Base-by-base conservation (phyloP, 2,329 filamentous ascomycete species). In the Gyromitra esculenta region DNA sequence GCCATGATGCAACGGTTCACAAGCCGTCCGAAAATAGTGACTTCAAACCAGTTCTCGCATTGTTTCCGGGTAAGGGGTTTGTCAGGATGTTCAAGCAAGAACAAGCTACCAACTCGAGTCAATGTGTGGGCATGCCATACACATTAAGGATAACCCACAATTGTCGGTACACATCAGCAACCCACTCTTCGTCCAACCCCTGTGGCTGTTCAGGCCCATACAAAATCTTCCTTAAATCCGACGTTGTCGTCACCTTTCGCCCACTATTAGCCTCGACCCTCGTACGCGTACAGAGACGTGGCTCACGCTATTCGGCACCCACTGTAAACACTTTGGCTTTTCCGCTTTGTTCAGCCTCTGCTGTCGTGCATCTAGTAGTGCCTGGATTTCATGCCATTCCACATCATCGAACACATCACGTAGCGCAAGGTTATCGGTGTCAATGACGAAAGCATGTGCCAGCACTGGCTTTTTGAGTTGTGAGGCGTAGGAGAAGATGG, bases 1-100 rank as follows among this genome's bases (percentile, higher is more conserved):
- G 68, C 63, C 57, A 71, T 71, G 48, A 71, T 71, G 13, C 68
- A 71, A 21, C 68, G 68, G 45, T 71, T 71, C 8, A 71, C 45
- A 8, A 71, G 68, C 13, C 68, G 45, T 1, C 68, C 68, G 6
- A 71, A 18, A 4, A 64, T n/a, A 3, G 57, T 71, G 35, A 71
- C 57, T 31, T 71, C 68, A 11, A 71, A 71, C 68, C 37, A 71
- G 48, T 71, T 71, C 21, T 71, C 68, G 13, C 68, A 63, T 31
- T 71, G 68, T 6, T 37, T 21, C 5, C 68, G 67, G 2, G 67
- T 71, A 37, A 71, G 45, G 2, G 67, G 67, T 18, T 71, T 63
- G 25, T 71, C 68, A 2, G 68, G 68, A n/a, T 71, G 68, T 15
- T 71, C 68, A 18, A 71, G 57, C 1, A 71, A 21, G 45, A 71